Conservation (phyloP, 495 filamentous ascomycete genomes). For the Penicillium parvum region DNA sequence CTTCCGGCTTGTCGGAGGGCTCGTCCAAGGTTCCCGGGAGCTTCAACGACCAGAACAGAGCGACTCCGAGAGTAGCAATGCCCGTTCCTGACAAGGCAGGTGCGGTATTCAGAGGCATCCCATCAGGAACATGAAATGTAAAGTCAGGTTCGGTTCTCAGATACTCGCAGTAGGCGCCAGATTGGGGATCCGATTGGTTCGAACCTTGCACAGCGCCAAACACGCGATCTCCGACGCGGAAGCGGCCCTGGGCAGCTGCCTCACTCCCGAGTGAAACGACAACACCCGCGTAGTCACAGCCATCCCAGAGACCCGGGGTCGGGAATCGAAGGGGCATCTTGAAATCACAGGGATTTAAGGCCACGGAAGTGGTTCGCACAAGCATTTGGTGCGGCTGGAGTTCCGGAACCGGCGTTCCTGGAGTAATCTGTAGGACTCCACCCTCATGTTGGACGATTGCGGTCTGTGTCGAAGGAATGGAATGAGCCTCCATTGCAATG, state of each 20-base stretch:
- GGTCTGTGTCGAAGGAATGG: constrained; percentile 11
- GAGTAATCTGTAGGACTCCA: constrained; percentile 14
- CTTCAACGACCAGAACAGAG: constrained; percentile 26
- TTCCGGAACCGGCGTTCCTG: constrained; percentile 17
- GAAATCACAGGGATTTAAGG: constrained; percentile 44
- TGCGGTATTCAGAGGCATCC: constrained; percentile 3
- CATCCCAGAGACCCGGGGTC: constrained; percentile 30
- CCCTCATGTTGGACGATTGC: constrained; percentile 22
- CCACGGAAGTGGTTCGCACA: constrained; percentile 32
- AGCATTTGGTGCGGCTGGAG: constrained; percentile 21
- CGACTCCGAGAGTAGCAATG: constrained; percentile 26
- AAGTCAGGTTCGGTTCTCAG: constrained; percentile 21
- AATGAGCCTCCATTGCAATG: background rate
- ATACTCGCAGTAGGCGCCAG: constrained; percentile 38
- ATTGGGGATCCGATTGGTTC: constrained; percentile 22
- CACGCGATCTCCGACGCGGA: constrained; percentile 27
- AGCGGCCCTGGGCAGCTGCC: constrained; percentile 12
- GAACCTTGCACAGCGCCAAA: constrained; percentile 34
- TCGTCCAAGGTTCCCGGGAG: constrained; percentile 23
- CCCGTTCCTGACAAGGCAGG: constrained; percentile 19
- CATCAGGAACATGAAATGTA: constrained; percentile 17
- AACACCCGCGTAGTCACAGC: constrained; percentile 43
- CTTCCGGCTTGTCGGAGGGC: constrained; percentile 16
- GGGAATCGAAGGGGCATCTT: constrained; percentile 38
- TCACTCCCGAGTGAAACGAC: constrained; percentile 29